Evolutionary conservation across 257 asterid genomes (phyloP), one percentile per base, ranked within the genome.

Genomic region (Salvia hispanica): DNA sequence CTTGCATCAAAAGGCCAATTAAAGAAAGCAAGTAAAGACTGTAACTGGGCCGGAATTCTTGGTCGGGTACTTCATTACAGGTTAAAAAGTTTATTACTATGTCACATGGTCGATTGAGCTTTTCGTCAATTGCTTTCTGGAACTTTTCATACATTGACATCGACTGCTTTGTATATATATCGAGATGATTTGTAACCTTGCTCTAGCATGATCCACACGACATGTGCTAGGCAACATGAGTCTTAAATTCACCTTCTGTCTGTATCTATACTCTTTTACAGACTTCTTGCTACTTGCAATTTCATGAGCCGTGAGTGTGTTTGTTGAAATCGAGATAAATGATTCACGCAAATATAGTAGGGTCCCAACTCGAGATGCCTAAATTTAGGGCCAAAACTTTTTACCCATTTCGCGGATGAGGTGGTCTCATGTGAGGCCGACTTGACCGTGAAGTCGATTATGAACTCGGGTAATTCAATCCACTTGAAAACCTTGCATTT

Each of bases 251-350:
- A 42, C 12, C 34, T 34, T 16, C 42, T 13, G 33, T 46, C 14
- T 56, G 3, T 50, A 13, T 21, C 55, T 6, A 2, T 52, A 12
- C 9, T 58, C 70, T 58, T 62, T 18, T 40, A 10, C 62, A 52
- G 62, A 47, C 71, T 66, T 64, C 65, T 75, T 66, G 79, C 64
- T 47, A n/a, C 63, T 18, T 21, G 25, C 13, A 25, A 64, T 57
- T 7, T 72, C 15, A 10, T 66, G 10, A 60, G 60, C 42, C 56
- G 64, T 59, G 40, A 31, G 60, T 66, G 31, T 46, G 74, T 39
- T 59, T 67, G 50, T 48, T 74, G 69, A 68, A 64, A 45, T 18
- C 11, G 3, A 48, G 11, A 15, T 16, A 15, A 40, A 6, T 40
- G 44, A 10, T 7, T 40, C 44, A 5, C 8, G 5, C 7, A 37